Evolutionary conservation across 31 red algal species (phyloP), one percentile per base, ranked within the genome.

Genomic region (Porphyra umbilicalis): DNA sequence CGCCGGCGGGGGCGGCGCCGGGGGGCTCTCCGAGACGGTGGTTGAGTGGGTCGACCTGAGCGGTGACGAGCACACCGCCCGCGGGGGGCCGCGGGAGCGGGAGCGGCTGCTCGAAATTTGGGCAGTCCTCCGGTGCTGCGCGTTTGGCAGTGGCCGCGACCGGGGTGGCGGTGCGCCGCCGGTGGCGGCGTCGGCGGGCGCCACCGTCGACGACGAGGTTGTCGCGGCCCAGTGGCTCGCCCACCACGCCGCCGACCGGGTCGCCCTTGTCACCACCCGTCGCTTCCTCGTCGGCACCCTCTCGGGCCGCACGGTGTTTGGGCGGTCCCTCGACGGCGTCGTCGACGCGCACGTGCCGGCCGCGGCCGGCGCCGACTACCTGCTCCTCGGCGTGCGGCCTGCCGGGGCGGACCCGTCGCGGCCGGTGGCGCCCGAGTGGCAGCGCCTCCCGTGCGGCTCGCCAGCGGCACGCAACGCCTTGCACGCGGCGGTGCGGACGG

Each of bases 21-120:
- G 77, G 11, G 35, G 75, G 6, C 67, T 88, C 30, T 18, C 35
- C 44, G 39, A 57, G 6, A 81, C 82, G 42, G 83, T 94, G 15
- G 38, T 89, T 14, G 91, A 83, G 2, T 94, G 91, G 91, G 83
- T 94, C 2, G 91, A 94, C 68, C 33, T 94, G 76, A 94, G 91
- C 77, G 85, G 57, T 29, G 57, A 71, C 8, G 57, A 71, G 57
- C 57, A 71, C 57, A n/a, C 57, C 4, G 57, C 57, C 0, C 57
- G 57, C 4, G 57, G 57, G 6, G 57, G 57, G 0, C 25, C 20
- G 57, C 57, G 57, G 20, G 57, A 71, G 25, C 57, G 57, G 57
- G 57, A 71, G 57, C 57, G 57, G 57, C 57, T 71, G 57, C 20
- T 71, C 57, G 57, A 71, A 29, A 71, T 71, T 71, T 71, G 57